Base-by-base conservation (phyloP, 352 stramenopile genomes). In the Phytophthora sp. region DNA sequence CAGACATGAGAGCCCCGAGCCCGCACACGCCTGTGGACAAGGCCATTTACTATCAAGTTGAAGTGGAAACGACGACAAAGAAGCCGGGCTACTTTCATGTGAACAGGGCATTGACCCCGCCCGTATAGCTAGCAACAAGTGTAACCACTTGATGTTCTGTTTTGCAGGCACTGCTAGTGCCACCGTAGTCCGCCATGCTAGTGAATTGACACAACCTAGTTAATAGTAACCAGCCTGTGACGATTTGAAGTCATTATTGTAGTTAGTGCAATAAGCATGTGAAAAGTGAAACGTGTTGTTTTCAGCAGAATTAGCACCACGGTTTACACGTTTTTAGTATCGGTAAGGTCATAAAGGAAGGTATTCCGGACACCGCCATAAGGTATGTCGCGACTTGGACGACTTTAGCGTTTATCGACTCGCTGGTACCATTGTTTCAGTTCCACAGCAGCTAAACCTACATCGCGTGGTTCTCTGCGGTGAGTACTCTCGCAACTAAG, bases 11-110 rank as follows among this genome's bases (percentile, higher is more conserved):
- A 0, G 23, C 54, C 5, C 21, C 54, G 23, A 69, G 52, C 24
- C 58, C 64, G 8, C 43, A 46, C 24, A 64, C 64, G 15, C 64
- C 64, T 0, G 24, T 43, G 18, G 57, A 65, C 31, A 62, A 67
- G 27, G n/a, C 27, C 8, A 67, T 54, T 51, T 72, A 72, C 44
- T 68, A 60, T 37, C 49, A 56, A 9, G 51, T 62, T 24, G 20
- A 62, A n/a, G n/a, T n/a, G n/a, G n/a, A n/a, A n/a, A n/a, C n/a
- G 27, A 34, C 23, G 11, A 38, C 32, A 28, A 51, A 53, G 27
- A 67, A 67, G 35, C 24, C 28, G 1, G 24, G 41, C 3, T 35
- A 50, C 24, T 68, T 62, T 15, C 43, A 72, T 17, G 64, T 63
- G 24, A 53, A 63, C 44, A 31, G 34, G 18, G 34, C 63, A 18